Evolutionary conservation across 2,329 filamentous ascomycete genomes (phyloP).

Genomic region (Colletotrichum eremochloae): DNA sequence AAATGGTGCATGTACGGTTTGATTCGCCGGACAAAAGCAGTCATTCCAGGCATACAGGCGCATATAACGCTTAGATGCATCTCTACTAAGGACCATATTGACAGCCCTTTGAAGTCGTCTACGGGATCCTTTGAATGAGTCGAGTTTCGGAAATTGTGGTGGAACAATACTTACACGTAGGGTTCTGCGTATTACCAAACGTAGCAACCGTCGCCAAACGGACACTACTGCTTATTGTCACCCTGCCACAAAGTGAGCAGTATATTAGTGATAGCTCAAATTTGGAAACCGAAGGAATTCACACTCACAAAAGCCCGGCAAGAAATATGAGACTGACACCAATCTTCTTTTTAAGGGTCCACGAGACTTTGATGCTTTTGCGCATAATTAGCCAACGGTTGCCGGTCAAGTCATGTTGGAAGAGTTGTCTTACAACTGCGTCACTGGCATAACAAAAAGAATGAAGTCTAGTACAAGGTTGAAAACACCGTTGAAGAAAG

Average conservation of each 20-base stretch:
- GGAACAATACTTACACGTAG: conserved; percentile 9
- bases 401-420: not conserved
- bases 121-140: not conserved
- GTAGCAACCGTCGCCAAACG: conserved; percentile 18
- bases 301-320: conserved; percentile 20
- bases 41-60: conserved; percentile 37
- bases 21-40: conserved; percentile 27
- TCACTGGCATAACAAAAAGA: conserved; percentile 29
- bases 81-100: conserved; percentile 32
- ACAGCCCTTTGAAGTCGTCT: conserved; percentile 27
- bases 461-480: conserved; percentile 25
- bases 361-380: conserved; percentile 23
- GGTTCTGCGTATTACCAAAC: conserved; percentile 23
- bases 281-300: fast-evolving
- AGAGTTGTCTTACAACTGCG: conserved; percentile 26
- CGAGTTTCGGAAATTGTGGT: too few species aligned
- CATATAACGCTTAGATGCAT: conserved; percentile 37
- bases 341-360: conserved; percentile 23
- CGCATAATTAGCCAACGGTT: not conserved
- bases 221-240: conserved; percentile 24
- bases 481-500: conserved; percentile 15
- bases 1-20: not conserved
- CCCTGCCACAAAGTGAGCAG: not conserved
- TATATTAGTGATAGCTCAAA: not conserved
- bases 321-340: conserved; percentile 33